phyloP scores from a whole-genome alignment of 2,329 filamentous ascomycete species.

The Emergomyces pasteurianus region DNA sequence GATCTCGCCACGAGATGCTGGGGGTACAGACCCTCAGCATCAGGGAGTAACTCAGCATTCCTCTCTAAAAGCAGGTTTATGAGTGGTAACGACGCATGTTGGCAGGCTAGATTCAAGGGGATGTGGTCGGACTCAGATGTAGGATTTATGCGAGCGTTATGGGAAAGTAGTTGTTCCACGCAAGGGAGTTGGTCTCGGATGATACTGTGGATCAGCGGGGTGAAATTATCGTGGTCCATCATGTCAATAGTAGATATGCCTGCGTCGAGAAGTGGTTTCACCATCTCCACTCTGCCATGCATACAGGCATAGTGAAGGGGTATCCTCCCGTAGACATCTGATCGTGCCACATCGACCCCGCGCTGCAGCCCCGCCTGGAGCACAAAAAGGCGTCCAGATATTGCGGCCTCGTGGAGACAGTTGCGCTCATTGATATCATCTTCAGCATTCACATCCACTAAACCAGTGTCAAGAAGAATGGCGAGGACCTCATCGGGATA shows the following conservation, averaged over 20 bases:
- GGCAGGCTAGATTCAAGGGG: conserved; percentile 86
- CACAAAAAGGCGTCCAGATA: conserved; percentile 75
- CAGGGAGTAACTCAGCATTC: conserved; percentile 71
- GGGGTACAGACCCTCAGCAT: conserved; percentile 93
- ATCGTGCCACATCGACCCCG: conserved; percentile 63
- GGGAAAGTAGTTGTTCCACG: conserved; percentile 63
- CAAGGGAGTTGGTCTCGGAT: conserved; percentile 75
- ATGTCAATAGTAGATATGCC: conserved; percentile 67
- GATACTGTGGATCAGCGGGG: conserved; percentile 86
- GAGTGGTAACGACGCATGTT: conserved; percentile 76
- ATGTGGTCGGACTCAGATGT: conserved; percentile 81
- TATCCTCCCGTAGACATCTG: conserved; percentile 87
- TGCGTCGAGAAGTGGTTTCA: conserved; percentile 57
- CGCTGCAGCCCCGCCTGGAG: conserved; percentile 62
- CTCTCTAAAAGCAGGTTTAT: conserved; percentile 74
- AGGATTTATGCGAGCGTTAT: conserved; percentile 75
- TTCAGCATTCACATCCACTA: conserved; percentile 84
- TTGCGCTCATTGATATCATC: conserved; percentile 98
- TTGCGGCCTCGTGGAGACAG: conserved; percentile 90
- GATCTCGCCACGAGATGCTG: conserved; percentile 91
- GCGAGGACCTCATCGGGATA: conserved; percentile 65
- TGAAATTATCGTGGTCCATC: conserved; percentile 95
- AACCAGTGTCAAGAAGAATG: conserved; percentile 63
- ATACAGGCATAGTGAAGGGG: conserved; percentile 94
- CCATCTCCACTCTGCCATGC: conserved; percentile 78